Evolutionary conservation across 1,284 basidiomycete genomes (phyloP).

Genomic region (Pseudozyma sp.): DNA sequence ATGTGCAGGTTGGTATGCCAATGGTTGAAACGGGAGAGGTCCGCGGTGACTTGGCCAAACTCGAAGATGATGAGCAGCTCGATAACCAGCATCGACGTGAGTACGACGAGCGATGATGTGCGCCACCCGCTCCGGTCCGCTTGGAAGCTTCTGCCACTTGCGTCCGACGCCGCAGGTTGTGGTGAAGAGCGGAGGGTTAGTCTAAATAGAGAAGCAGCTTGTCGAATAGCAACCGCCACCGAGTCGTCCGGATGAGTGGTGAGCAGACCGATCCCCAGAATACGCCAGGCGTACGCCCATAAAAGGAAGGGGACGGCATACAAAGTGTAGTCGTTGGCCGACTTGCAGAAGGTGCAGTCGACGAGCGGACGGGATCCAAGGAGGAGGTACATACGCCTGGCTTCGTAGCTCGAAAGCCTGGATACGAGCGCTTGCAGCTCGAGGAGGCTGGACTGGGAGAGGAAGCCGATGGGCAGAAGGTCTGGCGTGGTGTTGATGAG

Average conservation of each 20-base stretch:
- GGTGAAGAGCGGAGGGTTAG: not conserved
- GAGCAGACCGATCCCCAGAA: conserved; percentile 42
- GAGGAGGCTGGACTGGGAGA: conserved; percentile 12
- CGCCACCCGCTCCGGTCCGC: conserved; percentile 42
- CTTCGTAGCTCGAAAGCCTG: conserved; percentile 49
- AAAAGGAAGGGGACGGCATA: conserved; percentile 38
- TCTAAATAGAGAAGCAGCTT: conserved; percentile 11
- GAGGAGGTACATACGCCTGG: conserved; percentile 36
- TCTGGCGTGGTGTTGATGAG: conserved; percentile 31
- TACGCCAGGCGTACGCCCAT: conserved; percentile 31
- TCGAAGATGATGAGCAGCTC: conserved; percentile 46
- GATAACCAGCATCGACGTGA: conserved; percentile 15
- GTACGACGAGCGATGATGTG: conserved; percentile 11
- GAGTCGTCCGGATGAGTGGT: conserved; percentile 42
- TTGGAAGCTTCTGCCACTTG: conserved; percentile 3
- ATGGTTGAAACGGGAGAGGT: conserved; percentile 27
- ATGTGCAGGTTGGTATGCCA: conserved; percentile 48
- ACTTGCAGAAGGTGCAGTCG: conserved; percentile 44
- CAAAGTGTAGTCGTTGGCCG: conserved; percentile 34
- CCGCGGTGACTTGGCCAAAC: conserved; percentile 35
- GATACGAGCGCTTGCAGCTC: conserved; percentile 44
- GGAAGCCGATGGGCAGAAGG: conserved; percentile 22
- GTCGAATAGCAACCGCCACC: conserved; percentile 39
- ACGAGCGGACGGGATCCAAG: conserved; percentile 33
- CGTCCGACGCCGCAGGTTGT: not conserved